phyloP scores from a whole-genome alignment of 306 rosid species.

The Psophocarpus tetragonolobus region DNA sequence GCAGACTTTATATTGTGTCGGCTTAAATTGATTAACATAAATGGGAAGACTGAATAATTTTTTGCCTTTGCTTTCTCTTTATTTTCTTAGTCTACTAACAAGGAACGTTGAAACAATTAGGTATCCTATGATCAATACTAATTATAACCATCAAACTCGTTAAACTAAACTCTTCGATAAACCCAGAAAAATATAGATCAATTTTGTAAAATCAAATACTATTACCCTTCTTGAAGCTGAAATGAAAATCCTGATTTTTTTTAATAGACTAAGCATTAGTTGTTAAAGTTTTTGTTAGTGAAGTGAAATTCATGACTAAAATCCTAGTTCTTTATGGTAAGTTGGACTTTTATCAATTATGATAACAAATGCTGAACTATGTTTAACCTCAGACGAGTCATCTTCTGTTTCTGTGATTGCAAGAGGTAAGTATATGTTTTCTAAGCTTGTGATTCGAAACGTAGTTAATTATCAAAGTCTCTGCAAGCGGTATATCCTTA shows the following conservation, averaged over 20 bases:
- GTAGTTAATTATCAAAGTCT: not conserved
- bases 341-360: not conserved
- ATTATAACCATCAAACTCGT: not conserved
- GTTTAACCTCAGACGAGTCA: not conserved
- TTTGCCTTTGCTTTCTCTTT: not conserved
- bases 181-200: not conserved
- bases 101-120: not conserved
- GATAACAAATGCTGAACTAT: not conserved
- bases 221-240: not conserved
- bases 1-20: too few species aligned
- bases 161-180: not conserved
- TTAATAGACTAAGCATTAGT: too few species aligned
- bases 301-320: not conserved
- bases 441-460: not conserved
- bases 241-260: not conserved
- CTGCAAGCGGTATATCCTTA: not conserved
- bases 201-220: not conserved
- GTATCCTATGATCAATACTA: not conserved
- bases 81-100: not conserved
- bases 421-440: not conserved
- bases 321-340: not conserved
- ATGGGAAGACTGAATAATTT: not conserved
- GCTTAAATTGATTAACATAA: too few species aligned
- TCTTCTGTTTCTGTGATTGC: not conserved
- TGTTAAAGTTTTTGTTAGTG: too few species aligned